phyloP scores from a whole-genome alignment of 495 filamentous ascomycete genomes.

The Penicillium flavigenum region DNA sequence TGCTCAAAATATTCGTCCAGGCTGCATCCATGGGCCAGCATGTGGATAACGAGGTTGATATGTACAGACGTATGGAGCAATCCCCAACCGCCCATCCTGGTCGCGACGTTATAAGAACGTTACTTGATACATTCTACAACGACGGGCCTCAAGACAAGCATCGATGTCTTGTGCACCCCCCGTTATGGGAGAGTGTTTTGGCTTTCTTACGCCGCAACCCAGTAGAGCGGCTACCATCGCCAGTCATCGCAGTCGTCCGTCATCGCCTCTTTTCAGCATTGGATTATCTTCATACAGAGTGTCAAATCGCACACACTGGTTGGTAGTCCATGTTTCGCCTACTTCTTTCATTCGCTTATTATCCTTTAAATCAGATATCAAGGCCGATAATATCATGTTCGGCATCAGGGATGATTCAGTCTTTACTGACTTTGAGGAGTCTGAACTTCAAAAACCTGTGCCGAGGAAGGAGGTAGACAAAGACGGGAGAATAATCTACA shows the following conservation, averaged over 20 bases:
- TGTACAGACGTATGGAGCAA: constrained; percentile 27
- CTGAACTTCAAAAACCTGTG: constrained; percentile 30
- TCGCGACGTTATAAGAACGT: constrained; percentile 19
- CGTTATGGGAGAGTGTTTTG: constrained; percentile 43
- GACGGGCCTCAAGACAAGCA: constrained; percentile 39
- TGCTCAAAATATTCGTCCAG: constrained; percentile 35
- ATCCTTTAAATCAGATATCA: constrained; percentile 29
- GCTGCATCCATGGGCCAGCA: constrained; percentile 24
- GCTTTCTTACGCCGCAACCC: constrained; percentile 37
- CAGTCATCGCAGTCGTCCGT: constrained; percentile 29
- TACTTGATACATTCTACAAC: constrained; percentile 37
- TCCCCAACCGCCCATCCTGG: too few species aligned
- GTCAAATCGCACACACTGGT: constrained; percentile 48
- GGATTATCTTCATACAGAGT: constrained; percentile 47
- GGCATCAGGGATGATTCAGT: constrained; percentile 36
- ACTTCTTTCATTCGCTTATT: not conserved
- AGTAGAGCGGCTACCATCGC: constrained; percentile 24
- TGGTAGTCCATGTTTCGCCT: constrained; percentile 3
- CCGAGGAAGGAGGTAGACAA: constrained; percentile 30
- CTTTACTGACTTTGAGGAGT: constrained; percentile 30
- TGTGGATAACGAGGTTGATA: constrained; percentile 33
- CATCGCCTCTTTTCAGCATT: constrained; percentile 39
- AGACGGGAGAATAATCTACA: constrained; percentile 29
- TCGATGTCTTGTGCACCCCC: constrained; percentile 42
- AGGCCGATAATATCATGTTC: constrained; percentile 42